These are phyloP conservation scores for Apophysomyces variabilis DNA, from an alignment of 371 early-diverging fungal genomes.

Conservation along the genomic window DNA sequence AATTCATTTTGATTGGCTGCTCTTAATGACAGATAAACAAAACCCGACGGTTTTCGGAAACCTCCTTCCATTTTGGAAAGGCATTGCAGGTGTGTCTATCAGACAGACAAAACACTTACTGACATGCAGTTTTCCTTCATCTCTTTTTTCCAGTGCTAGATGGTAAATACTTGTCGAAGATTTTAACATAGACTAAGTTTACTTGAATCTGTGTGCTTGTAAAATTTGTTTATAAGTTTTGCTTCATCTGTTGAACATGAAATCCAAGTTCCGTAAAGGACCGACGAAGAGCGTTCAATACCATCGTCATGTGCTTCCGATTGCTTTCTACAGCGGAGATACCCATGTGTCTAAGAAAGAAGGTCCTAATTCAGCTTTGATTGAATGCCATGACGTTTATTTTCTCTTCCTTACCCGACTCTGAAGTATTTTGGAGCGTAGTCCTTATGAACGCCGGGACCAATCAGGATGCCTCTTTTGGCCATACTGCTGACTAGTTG, in stretches of 20 bases:
- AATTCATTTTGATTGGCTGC: no score
- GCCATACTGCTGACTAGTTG: conserved; percentile 81
- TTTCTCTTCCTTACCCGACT: conserved; percentile 61
- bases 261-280: conserved; percentile 73
- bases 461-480: conserved; percentile 84
- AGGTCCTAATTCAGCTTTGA: background rate
- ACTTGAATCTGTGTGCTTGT: no score
- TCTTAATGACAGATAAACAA: no score
- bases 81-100: no score
- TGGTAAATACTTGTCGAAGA: no score
- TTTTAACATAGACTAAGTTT: no score
- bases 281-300: conserved; percentile 69
- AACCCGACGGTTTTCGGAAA: no score
- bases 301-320: conserved; percentile 75
- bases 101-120: no score
- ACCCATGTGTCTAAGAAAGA: conserved; percentile 81
- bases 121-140: no score
- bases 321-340: conserved; percentile 80
- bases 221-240: no score
- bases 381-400: background rate
- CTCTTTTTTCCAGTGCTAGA: no score
- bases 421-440: conserved; percentile 93
- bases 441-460: conserved; percentile 89
- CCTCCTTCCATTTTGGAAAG: no score
- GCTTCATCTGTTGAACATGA: conserved; percentile 5